A percentile compares a stretch with the other conserved stretches of the same genome.
Conservation (phyloP, 2,329 filamentous ascomycete genomes). For the Fonsecaea nubica region DNA sequence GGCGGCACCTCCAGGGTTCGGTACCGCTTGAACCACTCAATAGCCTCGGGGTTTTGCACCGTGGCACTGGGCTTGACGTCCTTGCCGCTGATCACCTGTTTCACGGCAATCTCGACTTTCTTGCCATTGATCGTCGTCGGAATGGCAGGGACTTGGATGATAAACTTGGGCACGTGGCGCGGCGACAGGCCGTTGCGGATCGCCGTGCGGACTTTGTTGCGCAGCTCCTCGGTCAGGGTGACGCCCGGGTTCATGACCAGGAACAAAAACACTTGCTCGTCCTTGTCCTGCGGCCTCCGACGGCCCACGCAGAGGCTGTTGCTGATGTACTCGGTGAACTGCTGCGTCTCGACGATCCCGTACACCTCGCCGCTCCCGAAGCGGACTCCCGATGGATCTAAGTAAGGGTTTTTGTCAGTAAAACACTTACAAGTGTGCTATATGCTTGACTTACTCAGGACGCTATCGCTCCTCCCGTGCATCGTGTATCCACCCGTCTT, state of each 20-base stretch:
- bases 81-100: no score
- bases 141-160: no score
- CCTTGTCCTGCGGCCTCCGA: conserved; percentile 10
- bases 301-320: conserved; percentile 22
- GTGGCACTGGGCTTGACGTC: no score
- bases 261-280: conserved; percentile 32
- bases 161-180: conserved; percentile 11
- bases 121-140: no score
- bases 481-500: conserved; percentile 60
- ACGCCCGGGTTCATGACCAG: conserved; percentile 10
- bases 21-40: no score
- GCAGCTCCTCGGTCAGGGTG: conserved; percentile 53
- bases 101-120: no score
- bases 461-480: conserved; percentile 66
- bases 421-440: no score
- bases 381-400: conserved; percentile 78
- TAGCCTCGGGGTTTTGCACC: no score
- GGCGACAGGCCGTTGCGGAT: conserved; percentile 70
- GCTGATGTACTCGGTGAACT: background rate
- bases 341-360: conserved; percentile 62
- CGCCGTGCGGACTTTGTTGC: conserved; percentile 62
- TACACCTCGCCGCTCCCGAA: conserved; percentile 85
- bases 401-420: conserved; percentile 17
- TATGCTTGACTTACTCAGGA: conserved; percentile 45
- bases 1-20: no score